Evolutionary conservation across 1,139 yeast genomes (phyloP).

Genomic region (Blastobotrys petasosporus): DNA sequence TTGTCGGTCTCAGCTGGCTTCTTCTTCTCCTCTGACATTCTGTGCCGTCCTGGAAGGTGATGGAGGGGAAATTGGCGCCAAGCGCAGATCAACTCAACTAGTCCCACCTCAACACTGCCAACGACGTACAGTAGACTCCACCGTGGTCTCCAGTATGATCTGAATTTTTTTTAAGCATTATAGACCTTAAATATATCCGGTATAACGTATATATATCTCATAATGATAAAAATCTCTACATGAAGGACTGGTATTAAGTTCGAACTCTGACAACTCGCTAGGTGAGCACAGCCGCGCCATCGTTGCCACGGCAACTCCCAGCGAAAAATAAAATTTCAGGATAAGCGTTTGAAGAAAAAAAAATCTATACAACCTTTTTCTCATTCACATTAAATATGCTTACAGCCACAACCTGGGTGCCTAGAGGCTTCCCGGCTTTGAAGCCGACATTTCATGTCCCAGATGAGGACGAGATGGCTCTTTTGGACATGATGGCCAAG

Average conservation of each 20-base stretch:
- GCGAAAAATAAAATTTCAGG: not conserved
- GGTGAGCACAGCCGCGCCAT: too few species aligned
- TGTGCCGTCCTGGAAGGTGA: not conserved
- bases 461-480: conserved; percentile 86
- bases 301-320: not conserved
- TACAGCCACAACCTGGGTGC: conserved; percentile 93
- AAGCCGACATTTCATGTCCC: conserved; percentile 85
- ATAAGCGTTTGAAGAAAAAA: not conserved
- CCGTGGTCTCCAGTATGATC: too few species aligned
- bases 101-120: too few species aligned
- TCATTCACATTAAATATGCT: conserved; percentile 48
- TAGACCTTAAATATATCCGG: too few species aligned
- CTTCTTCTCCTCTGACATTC: conserved; percentile 5
- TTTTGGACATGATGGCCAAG: conserved; percentile 81
- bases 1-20: conserved; percentile 1
- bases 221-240: too few species aligned
- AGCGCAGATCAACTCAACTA: too few species aligned
- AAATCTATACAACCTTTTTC: not conserved
- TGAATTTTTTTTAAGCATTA: too few species aligned
- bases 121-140: too few species aligned
- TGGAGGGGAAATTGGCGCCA: not conserved
- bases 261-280: too few species aligned
- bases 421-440: conserved; percentile 91
- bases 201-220: too few species aligned
- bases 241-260: too few species aligned